A percentile compares a stretch with the other conserved stretches of the same genome.
Evolutionary conservation across 306 rosid genomes (phyloP).

Genomic region (Clitoria ternatea): DNA sequence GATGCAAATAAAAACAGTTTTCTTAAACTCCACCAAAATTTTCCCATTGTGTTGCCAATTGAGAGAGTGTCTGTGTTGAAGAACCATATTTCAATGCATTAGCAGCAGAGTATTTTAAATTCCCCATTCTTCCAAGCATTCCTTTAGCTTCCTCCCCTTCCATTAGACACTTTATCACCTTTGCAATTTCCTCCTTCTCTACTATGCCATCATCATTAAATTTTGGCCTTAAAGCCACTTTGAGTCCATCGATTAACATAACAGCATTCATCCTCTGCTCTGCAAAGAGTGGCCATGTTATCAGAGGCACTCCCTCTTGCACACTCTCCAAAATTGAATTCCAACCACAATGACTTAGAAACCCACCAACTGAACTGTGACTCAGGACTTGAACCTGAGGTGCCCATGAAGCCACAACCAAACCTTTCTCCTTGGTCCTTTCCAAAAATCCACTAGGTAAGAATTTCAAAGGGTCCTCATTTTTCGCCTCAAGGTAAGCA

Average conservation of each 20-base stretch:
- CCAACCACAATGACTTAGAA: conserved; percentile 30
- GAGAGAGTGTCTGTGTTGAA: neutral
- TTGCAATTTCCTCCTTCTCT: conserved; percentile 11
- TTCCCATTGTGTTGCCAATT: neutral
- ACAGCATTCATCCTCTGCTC: conserved; percentile 21
- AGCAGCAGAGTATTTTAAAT: neutral
- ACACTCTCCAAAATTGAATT: conserved; percentile 14
- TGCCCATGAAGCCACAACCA: conserved; percentile 35
- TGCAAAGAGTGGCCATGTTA: conserved; percentile 27
- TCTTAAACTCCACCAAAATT: neutral
- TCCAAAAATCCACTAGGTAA: conserved; percentile 33
- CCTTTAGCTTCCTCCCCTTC: neutral
- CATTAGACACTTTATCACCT: conserved; percentile 18
- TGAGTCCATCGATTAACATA: neutral
- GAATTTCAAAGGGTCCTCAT: conserved; percentile 16
- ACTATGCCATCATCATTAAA: neutral
- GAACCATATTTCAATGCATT: neutral
- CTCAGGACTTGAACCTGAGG: conserved; percentile 31
- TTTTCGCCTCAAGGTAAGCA: neutral
- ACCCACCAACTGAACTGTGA: conserved; percentile 26
- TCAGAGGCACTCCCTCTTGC: conserved; percentile 8
- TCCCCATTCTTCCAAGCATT: neutral
- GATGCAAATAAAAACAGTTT: neutral
- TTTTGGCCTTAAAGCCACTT: conserved; percentile 6
- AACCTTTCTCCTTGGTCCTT: conserved; percentile 32